These are phyloP conservation scores for Pouteria glomerata DNA, from an alignment of 148 eudicot species.

Conservation along the genomic window DNA sequence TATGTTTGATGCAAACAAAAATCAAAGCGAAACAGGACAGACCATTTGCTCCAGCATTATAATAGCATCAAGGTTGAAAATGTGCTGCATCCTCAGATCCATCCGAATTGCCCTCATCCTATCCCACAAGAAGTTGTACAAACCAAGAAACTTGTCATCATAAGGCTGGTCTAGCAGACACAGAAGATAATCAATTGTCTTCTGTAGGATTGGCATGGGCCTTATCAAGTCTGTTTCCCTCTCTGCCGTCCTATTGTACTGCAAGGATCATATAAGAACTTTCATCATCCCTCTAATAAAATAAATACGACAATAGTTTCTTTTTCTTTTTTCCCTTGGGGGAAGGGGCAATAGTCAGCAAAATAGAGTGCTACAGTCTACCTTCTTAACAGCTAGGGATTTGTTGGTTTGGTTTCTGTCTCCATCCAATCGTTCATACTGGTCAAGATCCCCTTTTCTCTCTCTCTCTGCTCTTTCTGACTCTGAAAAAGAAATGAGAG, in stretches of 20 bases:
- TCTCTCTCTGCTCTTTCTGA: constrained; percentile 90
- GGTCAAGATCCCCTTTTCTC: constrained; percentile 98
- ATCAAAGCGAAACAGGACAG: constrained; percentile 21
- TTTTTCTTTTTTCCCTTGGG: neutral
- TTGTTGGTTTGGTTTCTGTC: constrained; percentile 75
- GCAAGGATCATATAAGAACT: constrained; percentile 29
- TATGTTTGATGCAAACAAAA: constrained; percentile 1
- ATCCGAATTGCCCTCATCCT: constrained; percentile 97
- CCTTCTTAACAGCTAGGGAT: constrained; percentile 90
- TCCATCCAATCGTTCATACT: constrained; percentile 88
- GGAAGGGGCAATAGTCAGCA: neutral
- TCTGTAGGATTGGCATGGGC: constrained; percentile 80
- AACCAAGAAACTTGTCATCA: constrained; percentile 70
- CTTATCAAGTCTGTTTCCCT: constrained; percentile 87
- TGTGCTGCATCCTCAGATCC: constrained; percentile 99
- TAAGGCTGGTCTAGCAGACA: constrained; percentile 76
- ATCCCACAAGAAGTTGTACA: constrained; percentile 98
- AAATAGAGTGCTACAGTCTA: constrained; percentile 15
- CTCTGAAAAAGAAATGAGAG: constrained; percentile 39
- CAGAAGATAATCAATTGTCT: constrained; percentile 85
- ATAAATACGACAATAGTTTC: neutral
- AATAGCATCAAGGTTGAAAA: constrained; percentile 76
- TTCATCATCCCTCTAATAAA: neutral
- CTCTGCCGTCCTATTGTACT: constrained; percentile 98
- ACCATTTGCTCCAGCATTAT: constrained; percentile 98